A percentile compares a stretch with the other conserved stretches of the same genome.
Conservation (phyloP, 176 grass and related monocot species). For the Zoysia japonica region DNA sequence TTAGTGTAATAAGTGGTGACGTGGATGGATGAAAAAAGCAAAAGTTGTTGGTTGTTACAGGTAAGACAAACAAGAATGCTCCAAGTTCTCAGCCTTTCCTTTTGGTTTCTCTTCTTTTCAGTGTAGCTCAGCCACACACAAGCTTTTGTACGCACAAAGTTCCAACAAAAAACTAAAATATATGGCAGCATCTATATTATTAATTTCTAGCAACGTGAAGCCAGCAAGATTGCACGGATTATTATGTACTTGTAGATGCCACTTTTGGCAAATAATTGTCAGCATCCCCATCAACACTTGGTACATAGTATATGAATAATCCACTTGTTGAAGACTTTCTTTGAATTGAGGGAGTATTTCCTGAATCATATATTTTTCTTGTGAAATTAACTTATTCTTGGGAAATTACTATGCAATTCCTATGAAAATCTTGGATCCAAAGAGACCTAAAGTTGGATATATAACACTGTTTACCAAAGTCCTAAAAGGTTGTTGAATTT, state of each 20-base stretch:
- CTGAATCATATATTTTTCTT: too few relatives aligned
- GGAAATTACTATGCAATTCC: too few relatives aligned
- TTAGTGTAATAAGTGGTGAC: conserved; percentile 41
- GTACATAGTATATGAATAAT: conserved; percentile 31
- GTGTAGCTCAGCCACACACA: conserved; percentile 32
- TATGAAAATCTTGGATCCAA: too few relatives aligned
- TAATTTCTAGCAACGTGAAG: conserved; percentile 13
- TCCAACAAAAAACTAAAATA: too few relatives aligned
- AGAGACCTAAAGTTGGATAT: conserved; percentile 42
- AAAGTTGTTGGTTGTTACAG: conserved; percentile 69
- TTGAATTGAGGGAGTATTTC: neutral
- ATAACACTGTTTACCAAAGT: conserved; percentile 43
- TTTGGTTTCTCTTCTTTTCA: conserved; percentile 47
- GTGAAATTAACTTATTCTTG: too few relatives aligned
- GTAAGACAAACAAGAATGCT: conserved; percentile 63
- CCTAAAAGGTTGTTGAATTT: conserved; percentile 72
- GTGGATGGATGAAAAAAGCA: conserved; percentile 68
- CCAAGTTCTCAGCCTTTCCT: conserved; percentile 46
- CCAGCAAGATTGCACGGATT: conserved; percentile 34
- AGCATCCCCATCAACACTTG: conserved; percentile 22
- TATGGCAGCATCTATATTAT: neutral
- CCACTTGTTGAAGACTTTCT: conserved; percentile 22
- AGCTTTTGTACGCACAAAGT: conserved; percentile 27
- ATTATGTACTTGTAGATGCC: conserved; percentile 28
- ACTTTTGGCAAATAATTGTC: conserved; percentile 37